phyloP scores from a whole-genome alignment of 2,329 filamentous ascomycete genomes.

The Huntiella decipiens region DNA sequence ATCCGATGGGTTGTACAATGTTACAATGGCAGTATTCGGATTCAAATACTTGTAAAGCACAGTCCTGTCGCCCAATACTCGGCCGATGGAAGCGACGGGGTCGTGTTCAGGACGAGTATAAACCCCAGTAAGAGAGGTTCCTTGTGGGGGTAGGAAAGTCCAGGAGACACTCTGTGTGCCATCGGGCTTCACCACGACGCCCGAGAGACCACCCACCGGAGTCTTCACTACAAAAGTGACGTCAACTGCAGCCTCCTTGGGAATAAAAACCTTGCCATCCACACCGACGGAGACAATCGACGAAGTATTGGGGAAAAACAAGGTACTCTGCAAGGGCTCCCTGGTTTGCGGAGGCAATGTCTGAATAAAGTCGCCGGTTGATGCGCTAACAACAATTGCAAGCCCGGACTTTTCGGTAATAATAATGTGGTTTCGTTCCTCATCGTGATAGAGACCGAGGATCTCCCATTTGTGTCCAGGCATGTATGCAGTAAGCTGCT shows the following conservation, averaged over 20 bases:
- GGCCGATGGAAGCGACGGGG: constrained; percentile 83
- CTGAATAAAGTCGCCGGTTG: constrained; percentile 31
- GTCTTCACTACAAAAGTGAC: constrained; percentile 36
- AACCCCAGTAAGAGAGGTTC: constrained; percentile 49
- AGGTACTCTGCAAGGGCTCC: constrained; percentile 24
- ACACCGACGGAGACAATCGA: constrained; percentile 34
- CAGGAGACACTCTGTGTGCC: constrained; percentile 35
- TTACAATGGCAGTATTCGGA: constrained; percentile 63
- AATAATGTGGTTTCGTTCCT: constrained; percentile 34
- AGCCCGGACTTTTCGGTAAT: constrained; percentile 43
- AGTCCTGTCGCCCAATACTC: constrained; percentile 76
- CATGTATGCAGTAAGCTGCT: constrained; percentile 39
- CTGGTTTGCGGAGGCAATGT: constrained; percentile 23
- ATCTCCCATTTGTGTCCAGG: constrained; percentile 41
- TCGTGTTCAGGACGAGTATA: constrained; percentile 56
- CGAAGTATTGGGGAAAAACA: constrained; percentile 33
- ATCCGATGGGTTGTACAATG: constrained; percentile 39
- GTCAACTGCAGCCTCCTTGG: constrained; percentile 29
- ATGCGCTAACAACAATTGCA: constrained; percentile 34
- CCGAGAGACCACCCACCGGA: constrained; percentile 30
- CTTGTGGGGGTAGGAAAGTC: constrained; percentile 49
- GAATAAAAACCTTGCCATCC: constrained; percentile 25
- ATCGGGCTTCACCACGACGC: constrained; percentile 30
- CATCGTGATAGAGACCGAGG: constrained; percentile 45
- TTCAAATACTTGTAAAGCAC: constrained; percentile 97